These are phyloP conservation scores for Xylaria scruposa DNA, from an alignment of 495 filamentous ascomycete species.

Conservation along the genomic window DNA sequence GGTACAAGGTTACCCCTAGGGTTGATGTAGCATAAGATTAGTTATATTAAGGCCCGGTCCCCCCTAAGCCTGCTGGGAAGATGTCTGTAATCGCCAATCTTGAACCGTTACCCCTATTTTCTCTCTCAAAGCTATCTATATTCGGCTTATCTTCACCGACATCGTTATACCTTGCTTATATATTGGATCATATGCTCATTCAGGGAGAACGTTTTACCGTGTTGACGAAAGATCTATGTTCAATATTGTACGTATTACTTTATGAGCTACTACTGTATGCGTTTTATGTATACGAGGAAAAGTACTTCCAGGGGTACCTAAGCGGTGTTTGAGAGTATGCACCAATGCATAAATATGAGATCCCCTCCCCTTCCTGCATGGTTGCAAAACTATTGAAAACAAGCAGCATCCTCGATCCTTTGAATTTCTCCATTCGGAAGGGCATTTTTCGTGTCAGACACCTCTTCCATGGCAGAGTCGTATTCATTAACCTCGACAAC, in stretches of 20 bases:
- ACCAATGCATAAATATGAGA: background rate
- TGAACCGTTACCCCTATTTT: background rate
- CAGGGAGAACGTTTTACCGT: background rate
- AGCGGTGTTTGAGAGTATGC: background rate
- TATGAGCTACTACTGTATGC: background rate
- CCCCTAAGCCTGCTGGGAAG: too few relatives aligned
- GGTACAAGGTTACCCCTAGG: background rate
- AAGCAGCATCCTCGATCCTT: background rate
- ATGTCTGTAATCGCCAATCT: too few relatives aligned
- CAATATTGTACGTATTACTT: background rate
- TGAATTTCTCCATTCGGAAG: background rate
- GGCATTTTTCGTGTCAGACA: background rate
- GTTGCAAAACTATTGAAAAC: background rate
- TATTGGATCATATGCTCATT: background rate
- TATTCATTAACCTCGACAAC: conserved; percentile 52
- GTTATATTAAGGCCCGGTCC: too few relatives aligned
- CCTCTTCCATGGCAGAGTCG: background rate
- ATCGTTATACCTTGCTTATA: background rate
- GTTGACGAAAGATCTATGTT: background rate
- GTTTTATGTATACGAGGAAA: background rate
- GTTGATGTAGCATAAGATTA: too few relatives aligned
- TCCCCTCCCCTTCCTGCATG: background rate
- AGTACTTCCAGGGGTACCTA: background rate
- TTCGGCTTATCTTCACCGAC: background rate
- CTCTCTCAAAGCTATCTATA: background rate